phyloP scores from a whole-genome alignment of 768 basidiomycete species.

The Suillus bovinus region DNA sequence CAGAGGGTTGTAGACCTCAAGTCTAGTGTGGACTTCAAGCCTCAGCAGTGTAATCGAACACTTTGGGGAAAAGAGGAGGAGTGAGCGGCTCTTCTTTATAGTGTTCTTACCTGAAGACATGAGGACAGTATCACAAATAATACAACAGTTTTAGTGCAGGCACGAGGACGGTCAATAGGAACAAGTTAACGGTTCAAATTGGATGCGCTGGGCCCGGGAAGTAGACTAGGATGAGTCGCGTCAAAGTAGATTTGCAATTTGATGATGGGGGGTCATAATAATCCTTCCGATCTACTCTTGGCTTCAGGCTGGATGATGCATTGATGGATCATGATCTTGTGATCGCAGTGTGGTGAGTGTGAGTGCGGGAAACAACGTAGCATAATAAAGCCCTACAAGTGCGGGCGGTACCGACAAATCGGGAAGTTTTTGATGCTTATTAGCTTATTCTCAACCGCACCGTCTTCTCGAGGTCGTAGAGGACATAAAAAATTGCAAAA shows the following conservation, averaged over 20 bases:
- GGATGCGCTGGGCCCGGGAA: neutral
- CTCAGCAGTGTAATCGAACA: slow-evolving; percentile 24
- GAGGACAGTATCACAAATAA: slow-evolving; percentile 31
- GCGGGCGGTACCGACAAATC: neutral
- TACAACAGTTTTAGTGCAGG: slow-evolving; percentile 10
- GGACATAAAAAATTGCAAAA: slow-evolving; percentile 14
- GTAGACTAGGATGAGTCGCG: slow-evolving; percentile 5
- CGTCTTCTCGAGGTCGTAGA: neutral
- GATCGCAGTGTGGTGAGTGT: neutral
- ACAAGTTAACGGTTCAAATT: neutral
- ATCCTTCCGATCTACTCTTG: neutral
- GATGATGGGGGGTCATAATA: neutral
- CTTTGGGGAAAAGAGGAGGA: slow-evolving; percentile 20
- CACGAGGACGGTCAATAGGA: slow-evolving; percentile 36
- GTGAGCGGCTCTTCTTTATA: slow-evolving; percentile 19
- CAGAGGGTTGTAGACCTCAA: slow-evolving; percentile 14
- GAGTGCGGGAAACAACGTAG: neutral
- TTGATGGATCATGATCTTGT: neutral
- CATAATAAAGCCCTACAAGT: neutral
- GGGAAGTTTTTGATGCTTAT: slow-evolving; percentile 1
- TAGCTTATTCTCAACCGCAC: neutral
- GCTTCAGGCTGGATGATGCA: neutral
- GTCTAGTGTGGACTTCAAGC: slow-evolving; percentile 19
- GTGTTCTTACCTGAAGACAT: slow-evolving; percentile 18
- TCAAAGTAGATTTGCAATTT: slow-evolving; percentile 1